Evolutionary conservation across 805 yeast species (phyloP), one percentile per base, ranked within the genome.

Genomic region (Candida awuae): DNA sequence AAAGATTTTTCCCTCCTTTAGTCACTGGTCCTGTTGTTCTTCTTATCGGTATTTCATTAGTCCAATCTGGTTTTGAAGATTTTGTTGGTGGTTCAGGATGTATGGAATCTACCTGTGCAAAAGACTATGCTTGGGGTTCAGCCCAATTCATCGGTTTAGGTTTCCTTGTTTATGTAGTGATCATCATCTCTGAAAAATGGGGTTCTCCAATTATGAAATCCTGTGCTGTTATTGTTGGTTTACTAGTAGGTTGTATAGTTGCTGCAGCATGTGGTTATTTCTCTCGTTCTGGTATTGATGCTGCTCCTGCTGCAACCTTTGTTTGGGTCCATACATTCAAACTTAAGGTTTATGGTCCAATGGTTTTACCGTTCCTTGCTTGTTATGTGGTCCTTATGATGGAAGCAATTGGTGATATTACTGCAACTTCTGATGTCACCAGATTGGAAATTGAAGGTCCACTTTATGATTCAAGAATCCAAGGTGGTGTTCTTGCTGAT

Each of bases 141-240:
- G 95, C 95, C 10, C 73, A 80, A 53, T 87, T 80, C 53, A 63
- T 88, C 48, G 97, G 96, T 34, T 69, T 87, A 23, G 96, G 96
- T 4, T 86, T 87, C 68, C 62, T 80, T 26, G 95, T 86, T 9
- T 84, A 74, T 54, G 70, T 75, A 20, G 66, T 84, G 6, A 85
- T 88, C 53, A 70, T 87, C 41, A 39, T 85, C 23, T 73, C 82
- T 53, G 96, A 88, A 60, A 76, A 77, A 56, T 87, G 82, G 71
- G 97, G 97, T 20, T 77, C 96, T 16, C 97, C 97, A 39, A 82
- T 87, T 53, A 83, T 87, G 92, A 85, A 83, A 56, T 83, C 94
- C 2, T 86, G 95, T 71, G 92, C 96, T 1, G 95, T 87, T 37
- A 83, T 87, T 50, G 63, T 80, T 29, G 96, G 96, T 27, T 66